These are phyloP conservation scores for Trichomonas gallinae DNA, from an alignment of 208 protist species.

Conservation along the genomic window DNA sequence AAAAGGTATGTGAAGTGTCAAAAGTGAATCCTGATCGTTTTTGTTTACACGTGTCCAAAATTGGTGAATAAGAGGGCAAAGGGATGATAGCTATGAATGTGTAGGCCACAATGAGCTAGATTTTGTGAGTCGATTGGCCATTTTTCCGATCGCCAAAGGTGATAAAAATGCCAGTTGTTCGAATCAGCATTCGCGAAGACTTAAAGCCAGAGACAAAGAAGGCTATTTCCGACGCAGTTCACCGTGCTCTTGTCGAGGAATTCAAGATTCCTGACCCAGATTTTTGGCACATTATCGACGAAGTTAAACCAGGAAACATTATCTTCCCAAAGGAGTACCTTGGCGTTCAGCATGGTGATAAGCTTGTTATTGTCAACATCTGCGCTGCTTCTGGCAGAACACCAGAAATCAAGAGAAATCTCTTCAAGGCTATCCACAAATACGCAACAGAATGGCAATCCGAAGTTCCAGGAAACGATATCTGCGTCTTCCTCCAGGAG, in stretches of 20 bases:
- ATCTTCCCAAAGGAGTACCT: neutral
- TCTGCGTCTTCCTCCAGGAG: neutral
- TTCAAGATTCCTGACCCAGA: conserved; percentile 11
- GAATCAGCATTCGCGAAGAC: neutral
- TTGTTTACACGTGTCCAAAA: no score
- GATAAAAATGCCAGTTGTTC: neutral
- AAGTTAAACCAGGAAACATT: neutral
- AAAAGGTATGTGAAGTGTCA: no score
- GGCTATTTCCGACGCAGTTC: neutral
- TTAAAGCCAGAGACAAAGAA: neutral
- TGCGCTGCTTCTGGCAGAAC: neutral
- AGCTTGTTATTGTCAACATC: neutral
- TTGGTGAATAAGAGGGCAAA: no score
- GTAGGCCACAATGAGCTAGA: no score
- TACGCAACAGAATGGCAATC: neutral
- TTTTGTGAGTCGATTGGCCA: no score
- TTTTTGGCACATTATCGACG: conserved; percentile 8
- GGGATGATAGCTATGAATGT: no score
- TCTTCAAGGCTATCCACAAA: neutral
- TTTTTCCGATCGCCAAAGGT: no score
- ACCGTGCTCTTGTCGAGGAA: neutral
- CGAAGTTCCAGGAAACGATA: neutral
- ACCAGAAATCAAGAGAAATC: neutral
- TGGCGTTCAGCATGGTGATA: neutral
- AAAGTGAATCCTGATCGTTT: no score